These are phyloP conservation scores for Rhizopogon vesiculosus DNA, from an alignment of 768 basidiomycete genomes.

Conservation along the genomic window DNA sequence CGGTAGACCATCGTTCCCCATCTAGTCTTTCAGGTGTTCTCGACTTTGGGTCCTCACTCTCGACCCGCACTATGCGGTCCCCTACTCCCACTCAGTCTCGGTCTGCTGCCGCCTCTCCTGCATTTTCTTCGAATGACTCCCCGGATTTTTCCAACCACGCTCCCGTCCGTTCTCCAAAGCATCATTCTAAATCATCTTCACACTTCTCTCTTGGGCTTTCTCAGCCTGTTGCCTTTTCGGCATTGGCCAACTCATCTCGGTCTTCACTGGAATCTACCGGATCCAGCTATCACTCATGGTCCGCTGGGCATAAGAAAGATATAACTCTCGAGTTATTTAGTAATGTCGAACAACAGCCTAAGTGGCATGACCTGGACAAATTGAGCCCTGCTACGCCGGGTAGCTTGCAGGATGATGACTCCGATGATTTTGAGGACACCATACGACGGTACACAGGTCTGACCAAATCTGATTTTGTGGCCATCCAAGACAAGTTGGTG, in stretches of 20 bases:
- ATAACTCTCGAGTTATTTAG: conserved; percentile 49
- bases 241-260: conserved; percentile 68
- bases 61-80: conserved; percentile 45
- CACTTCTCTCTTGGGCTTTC: conserved; percentile 49
- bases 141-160: conserved; percentile 24
- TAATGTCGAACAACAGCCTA: conserved; percentile 41
- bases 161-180: conserved; percentile 51
- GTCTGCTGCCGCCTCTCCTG: conserved; percentile 48
- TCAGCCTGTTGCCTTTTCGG: conserved; percentile 62
- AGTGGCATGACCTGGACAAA: conserved; percentile 66
- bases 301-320: conserved; percentile 53
- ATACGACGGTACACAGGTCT: conserved; percentile 64
- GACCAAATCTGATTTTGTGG: conserved; percentile 61
- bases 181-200: conserved; percentile 39
- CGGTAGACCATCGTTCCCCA: conserved; percentile 34
- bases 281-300: conserved; percentile 84
- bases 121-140: conserved; percentile 30
- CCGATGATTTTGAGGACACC: conserved; percentile 58
- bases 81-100: conserved; percentile 67
- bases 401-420: conserved; percentile 47
- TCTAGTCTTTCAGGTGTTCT: conserved; percentile 44
- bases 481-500: conserved; percentile 77
- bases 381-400: conserved; percentile 44
- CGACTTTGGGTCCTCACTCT: conserved; percentile 44
- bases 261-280: conserved; percentile 78